Conservation (phyloP, 2,329 filamentous ascomycete species). For the Ophiostoma pallidulum region DNA sequence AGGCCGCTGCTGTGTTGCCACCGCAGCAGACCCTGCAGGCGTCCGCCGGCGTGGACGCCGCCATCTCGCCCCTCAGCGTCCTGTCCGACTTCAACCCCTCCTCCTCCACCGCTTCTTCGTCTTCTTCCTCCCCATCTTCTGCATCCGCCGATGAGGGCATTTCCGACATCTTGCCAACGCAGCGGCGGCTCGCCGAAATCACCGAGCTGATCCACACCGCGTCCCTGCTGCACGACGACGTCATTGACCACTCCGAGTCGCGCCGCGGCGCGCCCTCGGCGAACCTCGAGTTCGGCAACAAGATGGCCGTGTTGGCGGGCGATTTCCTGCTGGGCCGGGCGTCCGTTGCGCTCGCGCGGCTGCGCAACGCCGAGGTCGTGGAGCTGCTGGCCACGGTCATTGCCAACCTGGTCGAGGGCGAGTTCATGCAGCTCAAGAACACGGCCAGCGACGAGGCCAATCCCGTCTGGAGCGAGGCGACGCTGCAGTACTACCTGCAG, state of each 20-base stretch:
- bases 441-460: slow-evolving; percentile 79
- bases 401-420: slow-evolving; percentile 92
- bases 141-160: slow-evolving; percentile 29
- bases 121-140: slow-evolving; percentile 19
- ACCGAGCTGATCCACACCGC: slow-evolving; percentile 96
- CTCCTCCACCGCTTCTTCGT: slow-evolving; percentile 18
- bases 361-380: slow-evolving; percentile 88
- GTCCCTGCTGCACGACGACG: slow-evolving; percentile 93
- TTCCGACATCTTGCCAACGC: slow-evolving; percentile 77
- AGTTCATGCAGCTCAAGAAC: slow-evolving; percentile 99
- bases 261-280: slow-evolving; percentile 78
- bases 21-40: slow-evolving; percentile 34
- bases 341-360: slow-evolving; percentile 81
- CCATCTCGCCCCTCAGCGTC: slow-evolving; percentile 45
- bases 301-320: slow-evolving; percentile 97
- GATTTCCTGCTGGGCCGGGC: slow-evolving; percentile 90
- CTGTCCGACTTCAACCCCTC: slow-evolving; percentile 79
- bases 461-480: slow-evolving; percentile 79
- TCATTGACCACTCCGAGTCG: slow-evolving; percentile 85
- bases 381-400: slow-evolving; percentile 94
- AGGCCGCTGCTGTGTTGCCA: not conserved
- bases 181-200: slow-evolving; percentile 88
- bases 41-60: slow-evolving; percentile 39
- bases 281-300: slow-evolving; percentile 94
- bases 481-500: slow-evolving; percentile 86